A percentile compares a stretch with the other conserved stretches of the same genome.
Conservation (phyloP, 1,284 basidiomycete species). For the Cutaneotrichosporon cutaneum region DNA sequence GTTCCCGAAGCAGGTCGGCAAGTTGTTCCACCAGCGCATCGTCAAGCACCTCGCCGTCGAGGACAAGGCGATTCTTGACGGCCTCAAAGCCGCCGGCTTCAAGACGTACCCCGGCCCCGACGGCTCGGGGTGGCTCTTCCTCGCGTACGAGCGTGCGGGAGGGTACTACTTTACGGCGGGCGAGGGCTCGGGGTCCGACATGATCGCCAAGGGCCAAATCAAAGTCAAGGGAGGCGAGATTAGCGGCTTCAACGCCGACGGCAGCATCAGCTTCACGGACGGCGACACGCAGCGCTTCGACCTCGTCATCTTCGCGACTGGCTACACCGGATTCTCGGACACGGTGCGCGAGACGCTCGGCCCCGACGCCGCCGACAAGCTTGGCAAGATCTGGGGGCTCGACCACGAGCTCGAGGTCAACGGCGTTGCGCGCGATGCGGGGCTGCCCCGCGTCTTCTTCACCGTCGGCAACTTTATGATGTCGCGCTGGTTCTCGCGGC, state of each 20-base stretch:
- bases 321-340: conserved; percentile 54
- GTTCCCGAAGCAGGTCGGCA: conserved; percentile 55
- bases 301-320: conserved; percentile 67
- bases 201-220: conserved; percentile 69
- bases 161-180: conserved; percentile 60
- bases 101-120: conserved; percentile 60
- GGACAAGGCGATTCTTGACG: conserved; percentile 61
- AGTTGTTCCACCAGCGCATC: conserved; percentile 57
- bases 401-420: conserved; percentile 62
- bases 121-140: conserved; percentile 43
- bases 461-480: conserved; percentile 58
- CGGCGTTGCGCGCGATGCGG: conserved; percentile 58
- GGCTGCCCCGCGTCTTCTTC: conserved; percentile 49
- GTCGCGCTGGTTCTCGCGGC: conserved; percentile 61
- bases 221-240: conserved; percentile 68
- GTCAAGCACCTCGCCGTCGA: conserved; percentile 58
- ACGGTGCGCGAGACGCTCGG: conserved; percentile 58
- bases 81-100: conserved; percentile 63
- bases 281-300: conserved; percentile 66
- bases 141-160: conserved; percentile 52
- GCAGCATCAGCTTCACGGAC: conserved; percentile 64
- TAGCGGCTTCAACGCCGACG: conserved; percentile 53
- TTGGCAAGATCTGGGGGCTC: conserved; percentile 61
- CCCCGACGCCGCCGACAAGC: conserved; percentile 56
- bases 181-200: conserved; percentile 56